These are phyloP conservation scores for Apophysomyces ossiformis DNA, from an alignment of 371 early-diverging fungal species.

Conservation along the genomic window DNA sequence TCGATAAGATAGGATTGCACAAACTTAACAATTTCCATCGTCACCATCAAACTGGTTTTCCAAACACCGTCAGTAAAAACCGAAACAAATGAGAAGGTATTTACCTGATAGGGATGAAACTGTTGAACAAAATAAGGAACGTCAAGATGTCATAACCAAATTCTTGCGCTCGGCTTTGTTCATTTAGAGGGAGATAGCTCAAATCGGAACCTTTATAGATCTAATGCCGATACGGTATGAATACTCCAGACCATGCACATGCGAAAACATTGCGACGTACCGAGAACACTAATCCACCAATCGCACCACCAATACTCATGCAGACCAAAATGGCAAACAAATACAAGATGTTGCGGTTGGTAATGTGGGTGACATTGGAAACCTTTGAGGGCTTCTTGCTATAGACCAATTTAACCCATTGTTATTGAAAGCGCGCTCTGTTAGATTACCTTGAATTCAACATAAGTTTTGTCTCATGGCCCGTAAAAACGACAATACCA, in stretches of 20 bases:
- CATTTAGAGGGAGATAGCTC: constrained; percentile 41
- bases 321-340: constrained; percentile 85
- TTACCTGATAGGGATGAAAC: constrained; percentile 86
- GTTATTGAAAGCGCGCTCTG: not conserved
- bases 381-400: constrained; percentile 58
- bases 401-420: not conserved
- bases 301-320: constrained; percentile 86
- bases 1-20: constrained; percentile 82
- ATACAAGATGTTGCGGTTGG: constrained; percentile 92
- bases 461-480: constrained; percentile 92
- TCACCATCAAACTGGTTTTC: constrained; percentile 78
- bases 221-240: constrained; percentile 23
- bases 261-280: constrained; percentile 24
- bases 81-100: not conserved
- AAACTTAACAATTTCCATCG: constrained; percentile 92
- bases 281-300: constrained; percentile 70
- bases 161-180: constrained; percentile 38
- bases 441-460: constrained; percentile 70
- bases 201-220: constrained; percentile 38
- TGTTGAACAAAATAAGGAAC: constrained; percentile 89
- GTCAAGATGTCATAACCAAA: constrained; percentile 82
- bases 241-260: not conserved
- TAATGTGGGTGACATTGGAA: constrained; percentile 81
- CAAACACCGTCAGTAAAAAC: not conserved
- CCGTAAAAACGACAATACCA: constrained; percentile 85